phyloP scores from a whole-genome alignment of 192 early-diverging fungal species.

The Linnemannia hyalina region DNA sequence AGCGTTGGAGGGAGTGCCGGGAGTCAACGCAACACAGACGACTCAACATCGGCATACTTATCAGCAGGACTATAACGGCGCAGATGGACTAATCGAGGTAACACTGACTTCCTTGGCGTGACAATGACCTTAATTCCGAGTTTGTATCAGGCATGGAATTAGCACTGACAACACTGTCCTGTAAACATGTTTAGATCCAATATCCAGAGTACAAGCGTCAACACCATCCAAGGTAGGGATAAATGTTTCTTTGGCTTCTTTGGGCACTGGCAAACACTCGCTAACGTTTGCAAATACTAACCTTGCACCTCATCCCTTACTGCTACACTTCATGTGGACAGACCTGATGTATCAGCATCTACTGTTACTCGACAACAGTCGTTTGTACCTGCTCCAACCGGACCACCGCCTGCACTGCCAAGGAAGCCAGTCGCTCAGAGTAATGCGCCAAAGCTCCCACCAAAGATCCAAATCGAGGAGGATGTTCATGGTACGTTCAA shows the following conservation, averaged over 20 bases:
- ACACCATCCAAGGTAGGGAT: conserved; percentile 4
- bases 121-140: neutral
- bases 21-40: conserved; percentile 37
- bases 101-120: neutral
- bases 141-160: neutral
- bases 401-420: conserved; percentile 34
- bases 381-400: conserved; percentile 17
- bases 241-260: neutral
- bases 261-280: neutral
- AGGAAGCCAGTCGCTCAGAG: conserved; percentile 16
- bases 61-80: neutral
- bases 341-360: conserved; percentile 4
- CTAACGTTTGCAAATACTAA: neutral
- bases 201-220: conserved; percentile 39
- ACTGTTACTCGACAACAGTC: neutral
- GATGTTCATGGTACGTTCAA: conserved; percentile 44
- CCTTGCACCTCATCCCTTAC: neutral
- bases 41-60: conserved; percentile 14
- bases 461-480: conserved; percentile 40
- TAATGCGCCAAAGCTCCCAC: conserved; percentile 42
- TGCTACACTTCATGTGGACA: neutral
- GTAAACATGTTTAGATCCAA: conserved; percentile 22
- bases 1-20: conserved; percentile 54
- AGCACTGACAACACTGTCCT: neutral
- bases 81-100: conserved; percentile 1